Base-by-base conservation (phyloP, 495 filamentous ascomycete species). In the Xylaria longipes region DNA sequence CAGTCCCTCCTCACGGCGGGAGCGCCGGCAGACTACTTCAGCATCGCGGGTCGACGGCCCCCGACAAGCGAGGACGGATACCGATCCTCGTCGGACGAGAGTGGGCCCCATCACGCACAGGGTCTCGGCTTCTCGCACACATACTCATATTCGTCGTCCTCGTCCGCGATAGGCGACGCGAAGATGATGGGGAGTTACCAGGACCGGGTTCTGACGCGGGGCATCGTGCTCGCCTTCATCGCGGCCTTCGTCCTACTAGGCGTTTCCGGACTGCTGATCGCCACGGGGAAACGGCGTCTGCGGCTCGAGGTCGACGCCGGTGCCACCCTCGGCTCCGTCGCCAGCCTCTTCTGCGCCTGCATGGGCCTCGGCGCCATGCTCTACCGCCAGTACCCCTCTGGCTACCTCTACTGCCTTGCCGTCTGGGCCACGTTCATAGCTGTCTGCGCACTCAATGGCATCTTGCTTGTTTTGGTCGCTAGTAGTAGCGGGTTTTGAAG, bases 221-320 rank as follows among this genome's bases (percentile, higher is more conserved):
- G 79, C 5, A 84, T 82, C 25, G 62, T 87, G 35, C 78, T 77
- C 39, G 81, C 81, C 33, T 89, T 87, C 65, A 70, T 72, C 8
- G 80, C 80, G 0, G 79, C 89, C 0, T 83, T 85, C 37, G 64
- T 88, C n/a, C 81, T 92, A 12, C 81, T 91, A 33, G 69, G 81
- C 65, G 78, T 91, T 31, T 85, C 89, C 1, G 80, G 79, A 11
- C 74, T 89, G 8, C 81, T 92, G 5, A 84, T 88, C 62, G 73
- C 78, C 4, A 88, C 89, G 7, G 87, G 88, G 5, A 80, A 83
- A 5, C 85, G 85, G 67, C 86, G 84, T 75, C 80, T 86, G 66
- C 79, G 81, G 1, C 76, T 86, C 54, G 85, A 89, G 72, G 90
- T 91, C 5, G 89, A 91, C 69, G 84, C 83, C 2, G 90, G 88